A percentile compares a stretch with the other conserved stretches of the same genome.
Conservation (phyloP, 306 rosid genomes). For the Vicia faba region DNA sequence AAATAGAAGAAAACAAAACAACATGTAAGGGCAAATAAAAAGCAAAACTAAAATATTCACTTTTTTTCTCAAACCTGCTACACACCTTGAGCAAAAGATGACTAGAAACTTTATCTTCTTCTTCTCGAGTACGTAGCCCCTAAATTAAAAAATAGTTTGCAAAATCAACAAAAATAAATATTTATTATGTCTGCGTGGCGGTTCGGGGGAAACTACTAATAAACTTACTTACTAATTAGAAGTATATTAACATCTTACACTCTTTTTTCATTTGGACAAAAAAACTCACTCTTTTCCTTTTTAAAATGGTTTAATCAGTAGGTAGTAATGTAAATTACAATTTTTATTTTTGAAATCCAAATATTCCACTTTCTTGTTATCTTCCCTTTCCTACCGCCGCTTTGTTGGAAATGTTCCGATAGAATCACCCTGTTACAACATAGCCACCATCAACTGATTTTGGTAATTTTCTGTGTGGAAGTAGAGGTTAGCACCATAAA, state of each 20-base stretch:
- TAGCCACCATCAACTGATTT: background rate
- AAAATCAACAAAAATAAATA: conserved; percentile 20
- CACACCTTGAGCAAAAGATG: conserved; percentile 75
- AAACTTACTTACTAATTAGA: background rate
- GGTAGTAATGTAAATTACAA: background rate
- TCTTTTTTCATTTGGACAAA: conserved; percentile 7
- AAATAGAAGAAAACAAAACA: conserved; percentile 32
- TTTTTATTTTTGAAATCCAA: background rate
- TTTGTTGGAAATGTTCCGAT: background rate
- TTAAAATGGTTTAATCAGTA: background rate
- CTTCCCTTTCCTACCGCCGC: background rate
- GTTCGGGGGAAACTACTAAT: background rate
- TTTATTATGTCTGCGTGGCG: conserved; percentile 1
- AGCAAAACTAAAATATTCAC: conserved; percentile 30
- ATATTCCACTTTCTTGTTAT: background rate
- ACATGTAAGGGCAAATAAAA: conserved; percentile 36
- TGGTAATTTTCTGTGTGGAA: background rate
- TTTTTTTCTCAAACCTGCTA: conserved; percentile 23
- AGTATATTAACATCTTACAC: background rate
- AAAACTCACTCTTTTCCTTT: background rate
- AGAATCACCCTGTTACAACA: background rate
- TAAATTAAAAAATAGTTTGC: conserved; percentile 39
- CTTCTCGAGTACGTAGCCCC: conserved; percentile 87
- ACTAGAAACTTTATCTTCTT: conserved; percentile 80
- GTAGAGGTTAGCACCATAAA: background rate